A percentile compares a stretch with the other conserved stretches of the same genome.
phyloP scores from a whole-genome alignment of 108 stramenopile genomes.

The Mayamaea pseudoterrestris region DNA sequence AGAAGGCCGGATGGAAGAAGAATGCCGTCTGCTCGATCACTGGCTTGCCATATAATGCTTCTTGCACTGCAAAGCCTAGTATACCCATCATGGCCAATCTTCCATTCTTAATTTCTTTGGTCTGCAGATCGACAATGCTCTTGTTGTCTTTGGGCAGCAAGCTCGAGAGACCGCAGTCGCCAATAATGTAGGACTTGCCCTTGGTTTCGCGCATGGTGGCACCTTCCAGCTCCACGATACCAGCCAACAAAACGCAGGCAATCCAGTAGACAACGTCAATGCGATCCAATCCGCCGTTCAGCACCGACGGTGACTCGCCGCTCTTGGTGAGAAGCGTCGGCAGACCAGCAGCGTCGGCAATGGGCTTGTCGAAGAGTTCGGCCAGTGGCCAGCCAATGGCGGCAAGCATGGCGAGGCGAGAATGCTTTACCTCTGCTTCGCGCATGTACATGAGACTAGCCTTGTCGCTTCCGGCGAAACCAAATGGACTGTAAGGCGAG shows the following conservation, averaged over 20 bases:
- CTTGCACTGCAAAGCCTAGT: constrained; percentile 78
- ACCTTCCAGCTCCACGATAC: constrained; percentile 55
- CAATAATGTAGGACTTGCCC: constrained; percentile 46
- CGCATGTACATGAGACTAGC: constrained; percentile 57
- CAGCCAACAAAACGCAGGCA: constrained; percentile 27
- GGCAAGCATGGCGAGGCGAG: constrained; percentile 81
- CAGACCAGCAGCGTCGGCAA: constrained; percentile 46
- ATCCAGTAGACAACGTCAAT: constrained; percentile 72
- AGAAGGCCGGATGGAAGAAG: constrained; percentile 68
- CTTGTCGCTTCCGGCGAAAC: constrained; percentile 55
- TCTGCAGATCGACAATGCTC: constrained; percentile 52
- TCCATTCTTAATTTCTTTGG: constrained; percentile 82
- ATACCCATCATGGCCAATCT: constrained; percentile 85
- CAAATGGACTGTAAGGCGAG: constrained; percentile 39
- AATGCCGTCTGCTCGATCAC: constrained; percentile 73
- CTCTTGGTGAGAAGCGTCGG: constrained; percentile 45
- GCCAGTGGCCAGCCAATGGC: constrained; percentile 80
- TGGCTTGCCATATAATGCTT: constrained; percentile 63
- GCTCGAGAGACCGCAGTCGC: constrained; percentile 72
- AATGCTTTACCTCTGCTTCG: constrained; percentile 81
- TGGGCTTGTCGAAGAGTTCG: constrained; percentile 61
- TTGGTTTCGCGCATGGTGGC: constrained; percentile 50
- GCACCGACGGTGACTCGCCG: constrained; percentile 60
- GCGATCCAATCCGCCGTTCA: constrained; percentile 84
- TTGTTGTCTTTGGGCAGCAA: constrained; percentile 57